Conservation (phyloP, 306 rosid species). For the Prosopis cineraria region DNA sequence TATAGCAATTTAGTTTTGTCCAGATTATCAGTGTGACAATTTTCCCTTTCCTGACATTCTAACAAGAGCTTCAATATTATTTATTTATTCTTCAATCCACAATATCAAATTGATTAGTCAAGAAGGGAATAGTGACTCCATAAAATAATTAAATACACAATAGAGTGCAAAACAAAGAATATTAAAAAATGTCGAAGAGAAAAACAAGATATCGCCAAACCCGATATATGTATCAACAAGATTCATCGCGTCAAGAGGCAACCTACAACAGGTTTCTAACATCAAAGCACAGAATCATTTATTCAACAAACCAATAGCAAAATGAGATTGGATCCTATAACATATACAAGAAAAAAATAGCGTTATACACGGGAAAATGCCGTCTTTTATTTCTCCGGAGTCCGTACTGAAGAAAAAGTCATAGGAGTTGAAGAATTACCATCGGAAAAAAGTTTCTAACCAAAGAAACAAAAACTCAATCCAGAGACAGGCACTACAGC, state of each 20-base stretch:
- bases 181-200: neutral
- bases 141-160: neutral
- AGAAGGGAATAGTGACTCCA: neutral
- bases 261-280: neutral
- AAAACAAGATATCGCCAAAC: neutral
- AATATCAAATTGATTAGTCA: neutral
- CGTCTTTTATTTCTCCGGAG: neutral
- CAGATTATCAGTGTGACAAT: neutral
- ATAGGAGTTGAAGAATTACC: neutral
- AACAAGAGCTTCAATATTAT: neutral
- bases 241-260: neutral
- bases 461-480: conserved; percentile 11
- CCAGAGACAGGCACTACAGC: conserved; percentile 26
- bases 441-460: neutral
- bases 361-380: neutral
- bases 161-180: neutral
- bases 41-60: neutral
- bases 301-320: neutral
- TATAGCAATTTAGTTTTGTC: neutral
- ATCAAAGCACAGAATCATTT: neutral
- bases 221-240: neutral
- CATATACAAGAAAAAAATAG: neutral
- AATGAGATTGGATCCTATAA: neutral
- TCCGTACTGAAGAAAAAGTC: neutral
- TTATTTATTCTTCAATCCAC: neutral